Percentiles rank a stretch among this genome's conserved stretches.
These are phyloP conservation scores for Porcisia hertigi DNA, from an alignment of 208 protist species.

Conservation along the genomic window DNA sequence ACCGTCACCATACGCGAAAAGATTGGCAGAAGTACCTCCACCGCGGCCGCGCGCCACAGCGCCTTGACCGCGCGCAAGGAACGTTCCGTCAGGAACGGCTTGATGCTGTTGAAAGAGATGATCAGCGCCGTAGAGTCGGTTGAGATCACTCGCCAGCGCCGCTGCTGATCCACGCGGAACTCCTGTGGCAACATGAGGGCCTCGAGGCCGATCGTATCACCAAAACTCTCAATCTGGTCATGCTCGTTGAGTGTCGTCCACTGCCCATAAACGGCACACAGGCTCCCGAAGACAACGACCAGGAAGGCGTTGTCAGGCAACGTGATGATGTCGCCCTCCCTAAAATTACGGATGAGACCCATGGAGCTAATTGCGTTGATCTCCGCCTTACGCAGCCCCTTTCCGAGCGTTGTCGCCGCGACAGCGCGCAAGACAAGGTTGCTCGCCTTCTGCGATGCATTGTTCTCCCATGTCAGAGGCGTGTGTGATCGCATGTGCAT, in stretches of 20 bases:
- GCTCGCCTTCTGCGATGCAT: conserved; percentile 50
- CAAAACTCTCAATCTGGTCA: conserved; percentile 60
- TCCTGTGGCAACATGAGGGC: conserved; percentile 54
- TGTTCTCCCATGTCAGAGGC: conserved; percentile 53
- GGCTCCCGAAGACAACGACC: conserved; percentile 72
- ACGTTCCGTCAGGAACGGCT: conserved; percentile 73
- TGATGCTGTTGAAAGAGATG: conserved; percentile 77
- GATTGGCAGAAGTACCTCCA: conserved; percentile 61
- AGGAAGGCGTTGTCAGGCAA: conserved; percentile 69
- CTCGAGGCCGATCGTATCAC: conserved; percentile 70
- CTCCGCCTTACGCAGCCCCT: conserved; percentile 54
- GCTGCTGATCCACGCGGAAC: conserved; percentile 47
- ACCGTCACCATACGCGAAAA: conserved; percentile 66
- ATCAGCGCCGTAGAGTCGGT: conserved; percentile 66
- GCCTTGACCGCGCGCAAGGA: conserved; percentile 74
- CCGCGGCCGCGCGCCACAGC: conserved; percentile 75
- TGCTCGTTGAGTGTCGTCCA: conserved; percentile 67
- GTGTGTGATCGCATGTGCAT: conserved; percentile 45
- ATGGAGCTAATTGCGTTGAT: conserved; percentile 67
- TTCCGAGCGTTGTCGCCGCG: conserved; percentile 57
- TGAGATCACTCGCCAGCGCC: conserved; percentile 63
- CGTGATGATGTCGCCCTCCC: conserved; percentile 63
- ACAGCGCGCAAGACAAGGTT: conserved; percentile 70
- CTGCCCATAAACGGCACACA: conserved; percentile 58
- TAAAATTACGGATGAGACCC: conserved; percentile 60